Base-by-base conservation (phyloP, 495 filamentous ascomycete genomes). In the Podospora tetraspora region DNA sequence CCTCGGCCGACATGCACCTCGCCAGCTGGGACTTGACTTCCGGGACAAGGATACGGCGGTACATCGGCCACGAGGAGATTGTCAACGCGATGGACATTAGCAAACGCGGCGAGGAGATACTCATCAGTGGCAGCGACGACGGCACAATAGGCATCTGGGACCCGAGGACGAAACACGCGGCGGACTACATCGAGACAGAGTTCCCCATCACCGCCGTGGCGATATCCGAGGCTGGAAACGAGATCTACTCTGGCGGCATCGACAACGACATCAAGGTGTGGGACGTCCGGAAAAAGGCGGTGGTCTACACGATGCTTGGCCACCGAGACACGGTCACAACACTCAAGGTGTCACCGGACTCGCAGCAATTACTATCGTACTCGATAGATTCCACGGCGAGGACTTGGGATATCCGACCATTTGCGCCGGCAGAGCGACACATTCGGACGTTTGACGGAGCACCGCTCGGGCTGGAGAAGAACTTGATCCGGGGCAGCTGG, bases 221-320 rank as follows among this genome's bases (percentile, higher is more conserved):
- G 4, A 78, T 97, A 8, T 90, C 93, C 5, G 94, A 97, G 79
- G 92, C 93, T 21, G 95, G 94, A 19, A 97, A 95, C 75, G 96
- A 99, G 79, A 85, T 99, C 8, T 99, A 93, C 77, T 93, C 90
- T 21, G 95, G 95, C 43, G 91, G 93, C 11, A 97, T 99, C 66
- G 95, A 98, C 77, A 97, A 97, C 71, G 93, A 96, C 67, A 96
- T 99, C 76, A 93, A 96, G 75, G 92, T 95, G 8, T 99, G 94
- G 92, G 96, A 99, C 79, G 78, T 97, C 68, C 88, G 96, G 70
- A 97, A 97, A 80, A 92, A 94, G 75, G 87, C 87, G 0, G 86
- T 97, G 1, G 87, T 91, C 10, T 97, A 97, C 75, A 88, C 91
- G 3, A 89, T 99, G 86, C 72, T 90, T 10, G 95, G 96, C 2